Evolutionary conservation across 176 grass and related monocot genomes (phyloP).

Genomic region (Lolium rigidum): DNA sequence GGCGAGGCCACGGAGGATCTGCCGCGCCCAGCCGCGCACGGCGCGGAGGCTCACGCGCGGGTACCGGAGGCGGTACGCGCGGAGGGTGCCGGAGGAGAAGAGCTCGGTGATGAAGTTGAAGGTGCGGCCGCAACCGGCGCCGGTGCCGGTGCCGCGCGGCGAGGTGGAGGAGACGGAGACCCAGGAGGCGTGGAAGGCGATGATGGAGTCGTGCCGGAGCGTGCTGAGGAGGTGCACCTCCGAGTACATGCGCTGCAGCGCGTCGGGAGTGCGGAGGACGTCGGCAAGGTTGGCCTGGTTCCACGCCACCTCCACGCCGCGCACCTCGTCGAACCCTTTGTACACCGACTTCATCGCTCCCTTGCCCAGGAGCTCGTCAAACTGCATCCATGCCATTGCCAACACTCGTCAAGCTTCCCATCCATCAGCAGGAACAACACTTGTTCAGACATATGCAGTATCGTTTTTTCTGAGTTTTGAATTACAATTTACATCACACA

Average conservation of each 20-base stretch:
- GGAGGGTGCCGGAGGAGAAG: constrained; percentile 95
- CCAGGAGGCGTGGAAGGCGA: constrained; percentile 82
- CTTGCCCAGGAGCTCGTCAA: constrained; percentile 73
- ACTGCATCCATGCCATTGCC: constrained; percentile 51
- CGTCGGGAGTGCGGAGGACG: constrained; percentile 65
- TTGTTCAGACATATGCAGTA: neutral
- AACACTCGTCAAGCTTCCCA: neutral
- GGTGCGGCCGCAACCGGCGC: constrained; percentile 18
- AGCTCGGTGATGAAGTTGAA: constrained; percentile 99
- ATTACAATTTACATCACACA: too few relatives aligned
- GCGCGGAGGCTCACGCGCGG: constrained; percentile 65
- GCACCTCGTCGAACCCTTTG: constrained; percentile 80
- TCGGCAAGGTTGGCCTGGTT: constrained; percentile 78
- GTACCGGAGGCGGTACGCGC: constrained; percentile 68
- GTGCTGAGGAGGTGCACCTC: constrained; percentile 84
- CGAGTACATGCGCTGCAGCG: constrained; percentile 77
- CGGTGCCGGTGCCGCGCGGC: constrained; percentile 10
- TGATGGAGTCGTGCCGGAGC: constrained; percentile 76
- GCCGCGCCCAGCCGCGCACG: constrained; percentile 67
- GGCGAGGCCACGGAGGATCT: constrained; percentile 70
- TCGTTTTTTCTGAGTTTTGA: neutral
- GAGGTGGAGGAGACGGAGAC: constrained; percentile 30
- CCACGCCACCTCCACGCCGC: constrained; percentile 86
- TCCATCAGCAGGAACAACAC: neutral
- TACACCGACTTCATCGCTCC: constrained; percentile 94